These are phyloP conservation scores for Epichloe brachyelytri DNA, from an alignment of 2,329 filamentous ascomycete genomes.

Conservation along the genomic window DNA sequence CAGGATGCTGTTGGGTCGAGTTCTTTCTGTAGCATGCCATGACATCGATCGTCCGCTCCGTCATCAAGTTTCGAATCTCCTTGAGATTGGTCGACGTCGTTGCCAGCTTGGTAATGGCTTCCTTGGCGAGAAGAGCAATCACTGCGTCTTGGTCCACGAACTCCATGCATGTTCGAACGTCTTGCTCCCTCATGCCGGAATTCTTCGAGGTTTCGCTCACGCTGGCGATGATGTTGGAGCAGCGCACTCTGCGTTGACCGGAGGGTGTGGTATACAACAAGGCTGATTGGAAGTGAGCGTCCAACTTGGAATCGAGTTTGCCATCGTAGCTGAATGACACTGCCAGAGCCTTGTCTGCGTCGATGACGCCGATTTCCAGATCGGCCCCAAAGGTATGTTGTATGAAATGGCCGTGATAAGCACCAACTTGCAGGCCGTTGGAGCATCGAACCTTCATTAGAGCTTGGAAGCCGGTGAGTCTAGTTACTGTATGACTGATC, in stretches of 20 bases:
- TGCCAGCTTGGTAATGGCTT: conserved; percentile 75
- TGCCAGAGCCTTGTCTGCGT: conserved; percentile 84
- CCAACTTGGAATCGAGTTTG: conserved; percentile 90
- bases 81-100: conserved; percentile 60
- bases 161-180: conserved; percentile 72
- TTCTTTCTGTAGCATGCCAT: conserved; percentile 87
- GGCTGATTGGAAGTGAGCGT: conserved; percentile 94
- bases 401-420: conserved; percentile 93
- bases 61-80: conserved; percentile 70
- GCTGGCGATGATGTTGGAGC: conserved; percentile 84
- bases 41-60: conserved; percentile 87
- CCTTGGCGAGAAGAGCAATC: conserved; percentile 77
- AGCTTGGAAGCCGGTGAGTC: conserved; percentile 90
- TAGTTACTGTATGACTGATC: conserved; percentile 70
- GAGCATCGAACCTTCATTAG: conserved; percentile 98
- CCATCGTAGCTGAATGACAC: conserved; percentile 93
- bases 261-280: conserved; percentile 85
- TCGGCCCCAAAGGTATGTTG: conserved; percentile 93
- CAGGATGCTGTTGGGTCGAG: conserved; percentile 73
- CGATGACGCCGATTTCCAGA: conserved; percentile 82
- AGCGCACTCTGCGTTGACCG: conserved; percentile 81
- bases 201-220: conserved; percentile 56
- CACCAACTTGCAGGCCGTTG: conserved; percentile 82
- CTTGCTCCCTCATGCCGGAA: conserved; percentile 27
- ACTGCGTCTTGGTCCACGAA: conserved; percentile 95